Base-by-base conservation (phyloP, 257 asterid genomes). In the Verbena officinalis region DNA sequence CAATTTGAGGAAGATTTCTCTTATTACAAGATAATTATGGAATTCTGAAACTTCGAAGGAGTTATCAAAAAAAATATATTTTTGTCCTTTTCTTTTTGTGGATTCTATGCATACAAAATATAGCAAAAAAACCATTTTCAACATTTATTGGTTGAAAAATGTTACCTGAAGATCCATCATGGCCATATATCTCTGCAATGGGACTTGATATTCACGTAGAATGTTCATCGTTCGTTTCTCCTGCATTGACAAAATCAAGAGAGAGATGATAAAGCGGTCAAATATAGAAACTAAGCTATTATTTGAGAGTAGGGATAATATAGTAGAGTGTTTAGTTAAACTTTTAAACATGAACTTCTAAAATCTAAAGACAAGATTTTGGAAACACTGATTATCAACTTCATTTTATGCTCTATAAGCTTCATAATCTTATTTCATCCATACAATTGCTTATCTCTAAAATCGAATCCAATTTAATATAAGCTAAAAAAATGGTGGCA, bases 111-210 rank as follows among this genome's bases (percentile, higher is more conserved):
- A 7, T 30, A 2, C 36, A n/a, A n/a, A n/a, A n/a, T n/a, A n/a
- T 30, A 3, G 3, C 36, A n/a, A 30, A 30, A 9, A 36, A 36
- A 36, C 40, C 40, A 4, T 36, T 36, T 36, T 36, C 10, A 36
- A 36, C 40, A 3, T 13, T 42, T 45, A 7, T 22, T 45, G 4
- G 17, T 43, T n/a, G 53, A 17, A 69, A 46, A n/a, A 46, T 58
- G 9, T n/a, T 80, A 86, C 95, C 95, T 87, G 95, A 65, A 87
- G 95, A 74, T 87, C 95, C 90, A 84, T 87, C 89, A 87, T 76
- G 67, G 95, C 92, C 79, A 82, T 73, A 68, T 87, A 87, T 72
- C 80, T 79, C 75, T 87, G 92, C 83, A 87, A 55, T 3, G 92
- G 95, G 42, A 87, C 84, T 59, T 67, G 52, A 71, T 74, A 84